These are phyloP conservation scores for Phyllosticta capitalensis DNA, from an alignment of 2,329 filamentous ascomycete species.

Conservation along the genomic window DNA sequence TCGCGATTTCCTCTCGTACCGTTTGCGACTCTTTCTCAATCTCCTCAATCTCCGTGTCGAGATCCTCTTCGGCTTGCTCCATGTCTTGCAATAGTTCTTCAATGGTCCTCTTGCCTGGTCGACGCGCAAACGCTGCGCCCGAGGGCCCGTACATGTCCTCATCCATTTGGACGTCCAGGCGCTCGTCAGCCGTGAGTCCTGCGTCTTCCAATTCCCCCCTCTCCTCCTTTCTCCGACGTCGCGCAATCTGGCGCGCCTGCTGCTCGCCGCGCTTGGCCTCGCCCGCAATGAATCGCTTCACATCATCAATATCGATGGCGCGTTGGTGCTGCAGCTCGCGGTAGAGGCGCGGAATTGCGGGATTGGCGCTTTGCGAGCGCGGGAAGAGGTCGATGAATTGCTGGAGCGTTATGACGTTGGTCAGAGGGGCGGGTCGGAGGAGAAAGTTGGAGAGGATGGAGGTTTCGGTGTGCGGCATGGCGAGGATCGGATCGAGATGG, in stretches of 20 bases:
- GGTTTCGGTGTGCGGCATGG: slow-evolving; percentile 64
- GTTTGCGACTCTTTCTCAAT: slow-evolving; percentile 55
- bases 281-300: slow-evolving; percentile 55
- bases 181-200: slow-evolving; percentile 44
- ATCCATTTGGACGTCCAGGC: slow-evolving; percentile 45
- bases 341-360: slow-evolving; percentile 63
- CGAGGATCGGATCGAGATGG: neutral
- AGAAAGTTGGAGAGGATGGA: slow-evolving; percentile 71
- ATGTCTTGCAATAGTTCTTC: slow-evolving; percentile 59
- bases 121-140: slow-evolving; percentile 36
- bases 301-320: slow-evolving; percentile 56
- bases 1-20: slow-evolving; percentile 52
- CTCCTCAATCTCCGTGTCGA: slow-evolving; percentile 58
- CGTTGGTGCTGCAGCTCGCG: slow-evolving; percentile 70
- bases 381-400: slow-evolving; percentile 74
- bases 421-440: slow-evolving; percentile 63
- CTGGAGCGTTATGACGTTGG: slow-evolving; percentile 61
- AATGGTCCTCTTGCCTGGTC: slow-evolving; percentile 48
- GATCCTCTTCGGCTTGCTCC: slow-evolving; percentile 52
- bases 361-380: slow-evolving; percentile 51
- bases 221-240: slow-evolving; percentile 43
- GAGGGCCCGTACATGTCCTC: slow-evolving; percentile 24
- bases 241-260: slow-evolving; percentile 49
- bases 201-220: slow-evolving; percentile 44
- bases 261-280: slow-evolving; percentile 54